These are phyloP conservation scores for Knoxia roxburghii DNA, from an alignment of 257 asterid genomes.

Conservation along the genomic window DNA sequence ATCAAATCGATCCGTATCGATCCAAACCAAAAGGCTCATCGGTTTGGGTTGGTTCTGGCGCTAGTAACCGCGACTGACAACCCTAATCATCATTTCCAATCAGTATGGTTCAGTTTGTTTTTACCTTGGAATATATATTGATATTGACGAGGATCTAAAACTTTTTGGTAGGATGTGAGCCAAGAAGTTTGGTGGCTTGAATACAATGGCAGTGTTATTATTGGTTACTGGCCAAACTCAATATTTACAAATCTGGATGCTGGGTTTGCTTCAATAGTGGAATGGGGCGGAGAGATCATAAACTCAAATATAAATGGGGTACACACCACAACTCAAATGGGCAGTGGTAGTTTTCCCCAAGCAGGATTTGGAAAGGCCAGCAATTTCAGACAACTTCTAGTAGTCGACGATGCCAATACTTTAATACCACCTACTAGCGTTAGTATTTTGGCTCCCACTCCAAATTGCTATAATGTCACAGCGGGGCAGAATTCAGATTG, in stretches of 20 bases:
- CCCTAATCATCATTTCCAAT: no score
- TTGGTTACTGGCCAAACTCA: constrained; percentile 76
- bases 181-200: constrained; percentile 88
- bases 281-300: constrained; percentile 37
- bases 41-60: no score
- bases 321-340: constrained; percentile 25
- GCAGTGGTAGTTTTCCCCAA: constrained; percentile 21
- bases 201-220: constrained; percentile 34
- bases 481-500: background rate
- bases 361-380: constrained; percentile 14
- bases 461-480: background rate
- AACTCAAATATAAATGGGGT: constrained; percentile 4
- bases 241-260: constrained; percentile 52
- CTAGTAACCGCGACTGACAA: no score
- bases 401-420: constrained; percentile 10
- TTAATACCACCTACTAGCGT: background rate
- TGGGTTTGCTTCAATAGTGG: constrained; percentile 60
- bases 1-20: no score
- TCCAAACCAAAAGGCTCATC: no score
- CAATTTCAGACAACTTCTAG: constrained; percentile 8
- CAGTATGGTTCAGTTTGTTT: no score
- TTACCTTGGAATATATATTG: no score
- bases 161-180: constrained; percentile 48
- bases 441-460: background rate
- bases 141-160: no score